Conservation (phyloP, 2,329 filamentous ascomycete genomes). For the Verticillium nonalfalfae region DNA sequence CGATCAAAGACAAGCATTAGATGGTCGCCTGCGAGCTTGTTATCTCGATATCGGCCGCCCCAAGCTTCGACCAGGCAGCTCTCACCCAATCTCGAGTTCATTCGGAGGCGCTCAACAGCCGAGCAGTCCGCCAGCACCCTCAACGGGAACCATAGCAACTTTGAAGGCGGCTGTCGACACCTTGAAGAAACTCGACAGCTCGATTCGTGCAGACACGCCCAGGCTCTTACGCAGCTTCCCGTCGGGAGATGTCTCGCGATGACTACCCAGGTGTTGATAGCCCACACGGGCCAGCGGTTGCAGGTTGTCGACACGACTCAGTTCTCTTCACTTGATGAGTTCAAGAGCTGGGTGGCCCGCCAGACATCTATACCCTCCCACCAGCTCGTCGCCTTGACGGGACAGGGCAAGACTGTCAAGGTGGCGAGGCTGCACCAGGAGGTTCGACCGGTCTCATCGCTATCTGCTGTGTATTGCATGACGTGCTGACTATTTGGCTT, state of each 20-base stretch:
- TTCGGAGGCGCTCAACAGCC: neutral
- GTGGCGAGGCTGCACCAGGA: constrained; percentile 73
- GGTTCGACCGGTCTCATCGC: constrained; percentile 37
- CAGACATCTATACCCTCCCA: constrained; percentile 67
- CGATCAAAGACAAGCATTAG: constrained; percentile 9
- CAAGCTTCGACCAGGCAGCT: neutral
- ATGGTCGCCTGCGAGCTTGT: neutral
- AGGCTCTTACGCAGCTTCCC: neutral
- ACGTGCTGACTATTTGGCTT: constrained; percentile 6
- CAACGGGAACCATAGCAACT: too few relatives aligned
- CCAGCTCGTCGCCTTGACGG: constrained; percentile 82
- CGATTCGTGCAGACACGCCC: neutral
- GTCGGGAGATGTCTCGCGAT: constrained; percentile 56
- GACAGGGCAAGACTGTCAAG: constrained; percentile 78
- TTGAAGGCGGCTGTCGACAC: too few relatives aligned
- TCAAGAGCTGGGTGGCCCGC: constrained; percentile 74
- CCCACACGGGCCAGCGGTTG: constrained; percentile 86
- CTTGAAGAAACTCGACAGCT: neutral
- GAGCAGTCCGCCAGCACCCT: too few relatives aligned
- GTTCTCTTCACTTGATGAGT: constrained; percentile 79
- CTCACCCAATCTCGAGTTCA: constrained; percentile 3
- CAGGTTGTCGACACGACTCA: constrained; percentile 69
- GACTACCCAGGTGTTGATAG: constrained; percentile 86
- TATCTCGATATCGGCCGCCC: neutral
- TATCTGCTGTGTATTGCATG: neutral